Percentiles rank a stretch among this genome's conserved stretches.
phyloP scores from a whole-genome alignment of 192 early-diverging fungal species.

The Gryganskiella cystojenkinii region DNA sequence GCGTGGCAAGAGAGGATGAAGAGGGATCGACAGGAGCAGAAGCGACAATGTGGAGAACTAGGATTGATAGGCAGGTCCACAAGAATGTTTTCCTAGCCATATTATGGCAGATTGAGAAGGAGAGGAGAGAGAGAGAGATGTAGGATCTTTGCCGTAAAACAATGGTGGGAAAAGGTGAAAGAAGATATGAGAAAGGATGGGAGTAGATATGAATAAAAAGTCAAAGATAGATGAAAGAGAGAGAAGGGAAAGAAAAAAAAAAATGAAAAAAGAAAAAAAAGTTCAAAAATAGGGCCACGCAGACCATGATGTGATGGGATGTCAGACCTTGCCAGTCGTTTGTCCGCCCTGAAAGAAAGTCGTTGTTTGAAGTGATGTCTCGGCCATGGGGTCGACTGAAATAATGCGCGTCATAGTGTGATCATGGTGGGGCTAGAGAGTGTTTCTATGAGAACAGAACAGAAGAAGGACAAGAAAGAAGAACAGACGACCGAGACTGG shows the following conservation, averaged over 20 bases:
- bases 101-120: too few relatives aligned
- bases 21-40: neutral
- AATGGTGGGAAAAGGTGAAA: neutral
- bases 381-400: neutral
- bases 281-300: neutral
- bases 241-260: too few relatives aligned
- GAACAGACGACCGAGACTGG: neutral
- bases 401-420: neutral
- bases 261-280: neutral
- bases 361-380: neutral
- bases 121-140: neutral
- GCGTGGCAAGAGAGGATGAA: neutral
- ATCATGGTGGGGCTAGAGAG: too few relatives aligned
- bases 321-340: neutral
- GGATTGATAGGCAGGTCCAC: neutral
- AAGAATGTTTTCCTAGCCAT: too few relatives aligned
- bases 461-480: neutral
- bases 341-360: neutral
- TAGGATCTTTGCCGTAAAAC: too few relatives aligned
- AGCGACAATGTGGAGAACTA: too few relatives aligned
- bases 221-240: neutral
- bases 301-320: neutral
- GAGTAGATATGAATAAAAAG: neutral
- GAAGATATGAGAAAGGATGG: neutral
- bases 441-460: neutral